Percentiles rank a stretch among this genome's conserved stretches.
These are phyloP conservation scores for Blastobotrys niveus DNA, from an alignment of 1,139 yeast genomes.

Conservation along the genomic window DNA sequence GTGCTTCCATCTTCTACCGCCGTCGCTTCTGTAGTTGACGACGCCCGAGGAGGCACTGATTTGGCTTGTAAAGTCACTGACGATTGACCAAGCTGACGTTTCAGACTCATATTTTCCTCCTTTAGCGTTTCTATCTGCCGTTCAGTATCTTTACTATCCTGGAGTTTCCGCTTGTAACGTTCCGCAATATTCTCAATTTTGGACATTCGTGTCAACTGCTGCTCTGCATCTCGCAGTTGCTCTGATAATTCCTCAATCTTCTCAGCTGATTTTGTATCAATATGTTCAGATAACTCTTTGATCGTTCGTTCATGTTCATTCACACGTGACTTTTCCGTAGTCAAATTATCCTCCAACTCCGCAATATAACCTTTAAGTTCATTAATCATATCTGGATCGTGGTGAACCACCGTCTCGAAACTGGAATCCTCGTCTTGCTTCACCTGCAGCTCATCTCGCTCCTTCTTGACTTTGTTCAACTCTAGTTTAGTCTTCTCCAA, in stretches of 20 bases:
- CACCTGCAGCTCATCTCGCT: constrained; percentile 3
- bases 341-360: constrained; percentile 17
- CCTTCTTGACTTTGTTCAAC: neutral
- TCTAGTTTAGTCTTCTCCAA: constrained; percentile 3
- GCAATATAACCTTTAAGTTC: constrained; percentile 12
- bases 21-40: neutral
- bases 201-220: constrained; percentile 14
- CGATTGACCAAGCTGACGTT: constrained; percentile 6
- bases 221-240: constrained; percentile 17
- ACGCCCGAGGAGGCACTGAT: neutral
- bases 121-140: constrained; percentile 18
- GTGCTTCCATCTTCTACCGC: neutral
- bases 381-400: neutral
- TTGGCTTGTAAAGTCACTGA: neutral
- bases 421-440: neutral
- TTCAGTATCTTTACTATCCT: constrained; percentile 16
- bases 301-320: constrained; percentile 15
- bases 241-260: constrained; percentile 12
- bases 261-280: neutral
- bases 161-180: constrained; percentile 20
- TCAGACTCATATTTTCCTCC: constrained; percentile 16
- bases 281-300: constrained; percentile 14
- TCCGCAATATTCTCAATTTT: constrained; percentile 19
- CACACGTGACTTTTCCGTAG: constrained; percentile 1
- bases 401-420: neutral